Conservation (phyloP, 2,329 filamentous ascomycete species). For the Fonsecaea monophora region DNA sequence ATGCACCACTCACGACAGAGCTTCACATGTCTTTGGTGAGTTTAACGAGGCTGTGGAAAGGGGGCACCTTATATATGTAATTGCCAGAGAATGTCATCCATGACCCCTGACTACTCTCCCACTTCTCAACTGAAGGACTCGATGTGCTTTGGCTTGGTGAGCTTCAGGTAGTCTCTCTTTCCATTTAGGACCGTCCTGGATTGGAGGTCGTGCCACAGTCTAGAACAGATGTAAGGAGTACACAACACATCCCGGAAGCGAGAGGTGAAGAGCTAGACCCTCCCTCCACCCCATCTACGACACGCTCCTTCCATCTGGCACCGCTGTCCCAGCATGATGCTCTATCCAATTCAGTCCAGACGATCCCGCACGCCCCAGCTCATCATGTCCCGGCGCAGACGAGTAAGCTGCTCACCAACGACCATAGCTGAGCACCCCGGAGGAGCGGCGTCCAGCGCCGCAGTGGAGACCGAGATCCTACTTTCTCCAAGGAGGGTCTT, state of each 20-base stretch:
- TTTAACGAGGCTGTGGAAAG: not conserved
- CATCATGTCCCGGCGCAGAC: constrained; percentile 55
- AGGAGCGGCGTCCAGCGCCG: not conserved
- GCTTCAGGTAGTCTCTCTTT: constrained; percentile 79
- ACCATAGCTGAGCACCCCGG: not conserved
- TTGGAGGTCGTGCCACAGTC: not conserved
- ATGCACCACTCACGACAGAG: not conserved
- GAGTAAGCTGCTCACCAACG: constrained; percentile 79
- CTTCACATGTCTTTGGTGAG: not conserved
- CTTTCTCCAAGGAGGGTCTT: not conserved
- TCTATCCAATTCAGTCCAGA: too few relatives aligned
- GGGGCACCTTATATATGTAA: not conserved
- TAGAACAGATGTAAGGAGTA: too few relatives aligned
- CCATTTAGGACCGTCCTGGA: constrained; percentile 2
- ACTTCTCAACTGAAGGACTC: constrained; percentile 54
- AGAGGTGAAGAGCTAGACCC: too few relatives aligned
- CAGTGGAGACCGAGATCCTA: not conserved
- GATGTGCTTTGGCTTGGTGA: constrained; percentile 82
- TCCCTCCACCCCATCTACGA: too few relatives aligned
- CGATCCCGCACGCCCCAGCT: not conserved
- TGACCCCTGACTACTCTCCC: not conserved
- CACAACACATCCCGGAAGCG: too few relatives aligned
- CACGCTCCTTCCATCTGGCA: too few relatives aligned
- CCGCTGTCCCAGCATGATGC: too few relatives aligned
- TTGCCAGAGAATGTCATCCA: not conserved